phyloP scores from a whole-genome alignment of 2,329 filamentous ascomycete genomes.

The Apiospora kogelbergensis region DNA sequence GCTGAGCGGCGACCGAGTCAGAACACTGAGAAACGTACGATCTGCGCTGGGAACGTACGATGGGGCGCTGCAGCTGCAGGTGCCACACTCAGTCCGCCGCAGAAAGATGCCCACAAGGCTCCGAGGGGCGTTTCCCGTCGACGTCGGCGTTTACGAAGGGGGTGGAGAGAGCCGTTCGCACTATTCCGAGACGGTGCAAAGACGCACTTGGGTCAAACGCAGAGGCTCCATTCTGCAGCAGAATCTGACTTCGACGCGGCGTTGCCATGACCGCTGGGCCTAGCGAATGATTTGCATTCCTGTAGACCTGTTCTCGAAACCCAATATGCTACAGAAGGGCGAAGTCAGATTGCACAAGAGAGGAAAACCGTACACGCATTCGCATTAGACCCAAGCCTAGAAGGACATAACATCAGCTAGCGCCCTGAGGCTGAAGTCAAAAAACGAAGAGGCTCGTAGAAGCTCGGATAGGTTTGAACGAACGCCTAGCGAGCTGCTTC shows the following conservation, averaged over 20 bases:
- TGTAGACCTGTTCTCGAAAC: too few species aligned
- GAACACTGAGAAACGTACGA: background rate
- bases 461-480: background rate
- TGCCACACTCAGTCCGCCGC: background rate
- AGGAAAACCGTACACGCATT: too few species aligned
- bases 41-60: background rate
- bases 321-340: too few species aligned
- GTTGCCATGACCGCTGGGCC: too few species aligned
- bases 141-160: background rate
- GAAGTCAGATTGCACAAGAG: too few species aligned
- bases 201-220: background rate
- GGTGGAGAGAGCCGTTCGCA: background rate
- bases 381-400: background rate
- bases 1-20: background rate
- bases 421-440: background rate
- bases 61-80: background rate
- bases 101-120: background rate
- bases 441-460: background rate
- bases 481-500: background rate
- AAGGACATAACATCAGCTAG: background rate
- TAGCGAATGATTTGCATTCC: too few species aligned
- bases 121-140: background rate
- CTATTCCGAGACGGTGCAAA: background rate
- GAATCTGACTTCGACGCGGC: background rate
- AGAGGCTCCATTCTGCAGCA: background rate